Evolutionary conservation across 805 yeast species (phyloP).

Genomic region (Metschnikowia corniflorae): DNA sequence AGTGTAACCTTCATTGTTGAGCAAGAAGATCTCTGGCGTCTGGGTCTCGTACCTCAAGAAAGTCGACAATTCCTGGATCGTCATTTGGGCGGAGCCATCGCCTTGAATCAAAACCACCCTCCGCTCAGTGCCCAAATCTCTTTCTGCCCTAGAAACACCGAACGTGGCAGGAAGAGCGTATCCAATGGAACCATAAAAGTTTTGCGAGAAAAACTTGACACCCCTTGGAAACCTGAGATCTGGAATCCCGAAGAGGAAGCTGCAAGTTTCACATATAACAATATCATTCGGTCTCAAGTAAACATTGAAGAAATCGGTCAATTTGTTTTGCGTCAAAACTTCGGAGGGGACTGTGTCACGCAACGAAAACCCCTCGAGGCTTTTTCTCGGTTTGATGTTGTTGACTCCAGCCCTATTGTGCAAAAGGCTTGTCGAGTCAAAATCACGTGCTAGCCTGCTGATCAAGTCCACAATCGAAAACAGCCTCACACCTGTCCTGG

Average conservation of each 20-base stretch:
- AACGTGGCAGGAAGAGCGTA: conserved; percentile 83
- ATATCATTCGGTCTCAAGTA: conserved; percentile 60
- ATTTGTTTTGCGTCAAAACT: conserved; percentile 29
- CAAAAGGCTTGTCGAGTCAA: conserved; percentile 16
- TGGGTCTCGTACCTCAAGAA: conserved; percentile 55
- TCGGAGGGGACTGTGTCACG: conserved; percentile 10
- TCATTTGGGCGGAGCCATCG: conserved; percentile 95
- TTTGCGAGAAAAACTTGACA: conserved; percentile 56
- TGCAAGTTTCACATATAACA: conserved; percentile 78
- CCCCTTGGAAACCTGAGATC: conserved; percentile 60
- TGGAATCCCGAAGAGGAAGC: conserved; percentile 73
- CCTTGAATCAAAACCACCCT: conserved; percentile 78
- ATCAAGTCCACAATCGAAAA: conserved; percentile 34
- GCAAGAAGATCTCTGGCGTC: conserved; percentile 61
- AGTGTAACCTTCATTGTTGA: conserved; percentile 87
- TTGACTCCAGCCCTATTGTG: conserved; percentile 10
- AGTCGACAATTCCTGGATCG: conserved; percentile 76
- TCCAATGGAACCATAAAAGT: conserved; percentile 83
- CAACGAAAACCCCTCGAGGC: conserved; percentile 10
- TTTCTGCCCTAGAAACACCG: conserved; percentile 74
- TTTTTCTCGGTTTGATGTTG: conserved; percentile 18
- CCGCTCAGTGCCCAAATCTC: conserved; percentile 46
- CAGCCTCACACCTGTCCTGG: conserved; percentile 21
- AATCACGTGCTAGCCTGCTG: conserved; percentile 23
- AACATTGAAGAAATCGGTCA: conserved; percentile 32